Conservation (phyloP, 768 basidiomycete species). For the Lactarius evosmus region DNA sequence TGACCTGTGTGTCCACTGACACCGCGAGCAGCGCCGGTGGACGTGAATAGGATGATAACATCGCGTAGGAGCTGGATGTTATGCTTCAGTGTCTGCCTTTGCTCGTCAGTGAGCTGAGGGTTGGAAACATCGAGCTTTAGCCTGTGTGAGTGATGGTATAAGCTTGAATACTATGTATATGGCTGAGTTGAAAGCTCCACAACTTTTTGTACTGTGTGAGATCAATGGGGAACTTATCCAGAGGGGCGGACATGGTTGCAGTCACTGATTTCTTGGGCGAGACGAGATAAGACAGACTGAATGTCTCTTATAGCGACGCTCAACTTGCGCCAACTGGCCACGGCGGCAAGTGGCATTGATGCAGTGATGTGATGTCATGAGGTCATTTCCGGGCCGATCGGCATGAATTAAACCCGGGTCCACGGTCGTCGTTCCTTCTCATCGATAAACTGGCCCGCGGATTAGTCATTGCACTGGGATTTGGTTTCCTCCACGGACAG, state of each 20-base stretch:
- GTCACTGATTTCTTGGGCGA: too few relatives aligned
- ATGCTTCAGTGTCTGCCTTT: slow-evolving; percentile 53
- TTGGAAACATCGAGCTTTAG: slow-evolving; percentile 70
- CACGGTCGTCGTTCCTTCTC: too few relatives aligned
- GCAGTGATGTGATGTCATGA: slow-evolving; percentile 10
- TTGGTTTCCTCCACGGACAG: too few relatives aligned
- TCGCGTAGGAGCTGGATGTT: slow-evolving; percentile 84
- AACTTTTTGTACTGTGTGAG: slow-evolving; percentile 26
- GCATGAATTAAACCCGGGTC: too few relatives aligned
- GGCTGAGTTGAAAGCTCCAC: not conserved
- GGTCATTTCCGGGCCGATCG: not conserved
- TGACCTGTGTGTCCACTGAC: slow-evolving; percentile 83
- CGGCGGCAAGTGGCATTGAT: not conserved
- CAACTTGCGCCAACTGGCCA: too few relatives aligned
- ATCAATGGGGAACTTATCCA: slow-evolving; percentile 26
- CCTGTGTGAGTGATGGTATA: slow-evolving; percentile 40
- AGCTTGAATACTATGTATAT: not conserved
- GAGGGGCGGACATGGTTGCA: slow-evolving; percentile 23
- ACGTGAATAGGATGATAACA: slow-evolving; percentile 82
- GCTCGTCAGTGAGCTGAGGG: slow-evolving; percentile 56
- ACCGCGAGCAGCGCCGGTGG: slow-evolving; percentile 80
- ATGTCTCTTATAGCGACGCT: too few relatives aligned
- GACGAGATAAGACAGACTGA: too few relatives aligned
- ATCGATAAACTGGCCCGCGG: too few relatives aligned
- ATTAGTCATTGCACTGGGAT: too few relatives aligned